Conservation (phyloP, 1,284 basidiomycete genomes). For the Cutaneotrichosporon dermatis region DNA sequence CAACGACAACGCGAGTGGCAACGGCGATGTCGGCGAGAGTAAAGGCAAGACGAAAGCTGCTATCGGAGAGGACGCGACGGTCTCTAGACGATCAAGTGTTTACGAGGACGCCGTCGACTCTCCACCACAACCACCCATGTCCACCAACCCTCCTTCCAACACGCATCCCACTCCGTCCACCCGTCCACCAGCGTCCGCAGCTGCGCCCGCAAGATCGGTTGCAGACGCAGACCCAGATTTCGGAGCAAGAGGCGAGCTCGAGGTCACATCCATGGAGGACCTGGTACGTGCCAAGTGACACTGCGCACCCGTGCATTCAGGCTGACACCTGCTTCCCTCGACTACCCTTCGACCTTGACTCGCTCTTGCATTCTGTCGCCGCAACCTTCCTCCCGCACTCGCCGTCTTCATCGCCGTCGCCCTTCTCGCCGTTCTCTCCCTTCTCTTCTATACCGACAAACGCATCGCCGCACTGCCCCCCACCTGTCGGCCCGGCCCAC, state of each 20-base stretch:
- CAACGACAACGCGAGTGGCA: neutral
- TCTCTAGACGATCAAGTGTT: no score
- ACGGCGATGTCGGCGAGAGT: neutral
- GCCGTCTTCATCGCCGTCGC: conserved; percentile 59
- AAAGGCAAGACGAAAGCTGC: no score
- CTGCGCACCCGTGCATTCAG: neutral
- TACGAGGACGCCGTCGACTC: no score
- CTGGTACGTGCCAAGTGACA: conserved; percentile 6
- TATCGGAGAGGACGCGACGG: no score
- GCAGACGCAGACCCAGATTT: conserved; percentile 3
- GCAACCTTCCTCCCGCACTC: no score
- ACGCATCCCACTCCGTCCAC: no score
- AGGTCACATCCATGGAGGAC: neutral
- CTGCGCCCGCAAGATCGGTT: neutral
- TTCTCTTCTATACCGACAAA: conserved; percentile 50
- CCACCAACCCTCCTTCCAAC: no score
- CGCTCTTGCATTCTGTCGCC: no score
- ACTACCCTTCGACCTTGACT: no score
- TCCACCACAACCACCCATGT: no score
- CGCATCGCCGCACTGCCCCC: no score
- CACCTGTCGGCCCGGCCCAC: no score
- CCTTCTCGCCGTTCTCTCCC: conserved; percentile 67
- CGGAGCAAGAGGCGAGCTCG: conserved; percentile 7
- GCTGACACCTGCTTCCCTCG: neutral
- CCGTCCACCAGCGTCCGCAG: neutral